Evolutionary conservation across 140 eudicot species (phyloP).

Genomic region (Senecio squalidus): DNA sequence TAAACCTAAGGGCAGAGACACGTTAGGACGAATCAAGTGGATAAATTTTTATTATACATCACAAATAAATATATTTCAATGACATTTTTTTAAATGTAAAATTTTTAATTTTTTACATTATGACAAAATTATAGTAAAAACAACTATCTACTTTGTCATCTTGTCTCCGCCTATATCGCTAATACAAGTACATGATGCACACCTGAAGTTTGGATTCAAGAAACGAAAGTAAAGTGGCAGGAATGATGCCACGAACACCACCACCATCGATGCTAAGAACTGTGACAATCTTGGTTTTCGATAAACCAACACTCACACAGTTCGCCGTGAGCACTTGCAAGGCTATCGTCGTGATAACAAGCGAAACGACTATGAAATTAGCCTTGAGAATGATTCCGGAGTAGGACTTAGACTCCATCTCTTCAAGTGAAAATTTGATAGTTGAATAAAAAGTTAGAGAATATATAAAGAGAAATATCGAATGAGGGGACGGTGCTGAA

Average conservation of each 20-base stretch:
- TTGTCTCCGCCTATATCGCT: not conserved
- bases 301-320: conserved; percentile 1
- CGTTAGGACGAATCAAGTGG: no score
- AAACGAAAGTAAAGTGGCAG: conserved; percentile 45
- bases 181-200: not conserved
- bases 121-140: no score
- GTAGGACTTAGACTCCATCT: conserved; percentile 12
- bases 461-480: not conserved
- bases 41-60: no score
- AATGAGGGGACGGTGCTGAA: conserved; percentile 10
- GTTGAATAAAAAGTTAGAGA: not conserved
- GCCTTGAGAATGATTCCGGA: not conserved
- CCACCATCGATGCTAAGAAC: conserved; percentile 71
- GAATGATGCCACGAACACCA: conserved; percentile 63
- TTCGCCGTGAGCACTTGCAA: conserved; percentile 9
- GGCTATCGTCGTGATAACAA: conserved; percentile 11
- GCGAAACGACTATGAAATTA: conserved; percentile 16
- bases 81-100: no score
- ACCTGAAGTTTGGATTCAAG: conserved; percentile 70
- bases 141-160: not conserved
- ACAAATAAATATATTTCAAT: no score
- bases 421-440: not conserved
- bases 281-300: conserved; percentile 30
- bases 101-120: no score
- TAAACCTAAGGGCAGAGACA: no score